Evolutionary conservation across 345 rosid genomes (phyloP), one percentile per base, ranked within the genome.

Genomic region (Ceriops zippeliana): DNA sequence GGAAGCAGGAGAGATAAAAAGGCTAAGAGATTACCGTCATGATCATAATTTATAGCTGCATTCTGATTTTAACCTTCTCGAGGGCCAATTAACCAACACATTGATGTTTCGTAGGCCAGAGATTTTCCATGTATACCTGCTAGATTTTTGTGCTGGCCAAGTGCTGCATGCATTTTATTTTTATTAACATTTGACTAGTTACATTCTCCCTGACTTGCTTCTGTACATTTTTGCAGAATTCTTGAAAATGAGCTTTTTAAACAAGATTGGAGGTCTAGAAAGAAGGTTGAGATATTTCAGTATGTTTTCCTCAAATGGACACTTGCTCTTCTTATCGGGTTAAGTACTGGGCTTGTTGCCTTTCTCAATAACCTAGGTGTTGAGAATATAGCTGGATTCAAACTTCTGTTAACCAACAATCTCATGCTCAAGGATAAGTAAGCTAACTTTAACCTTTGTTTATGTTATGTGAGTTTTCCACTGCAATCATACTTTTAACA

Each of bases 241-340:
- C 54, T 85, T 11, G 98, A 93, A 81, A 93, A 93, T 72, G 96
- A 80, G 67, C 83, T 90, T 51, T 87, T 93, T 77, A 89, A 87
- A 78, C 98, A 93, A 61, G 96, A 93, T 62, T 90, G 97, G 98
- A 86, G 98, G 77, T 74, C 98, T 24, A 84, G 96, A 70, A 85
- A 54, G 75, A 89, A 84, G 83, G 74, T 73, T 19, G 87, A 93
- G 89, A 93, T 89, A 73, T 89, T 66, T 71, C 97, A 89, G 68
- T 93, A 93, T 67, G 72, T 90, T 22, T 62, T 84, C 65, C 87
- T 90, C 57, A 93, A 93, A 78, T 90, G 98, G 97, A 81, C 90
- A 5, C 89, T 93, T 71, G 92, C 96, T 10, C 88, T 87, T 58
- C 90, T 90, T 13, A 86, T 93, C 17, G 98, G 98, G 42, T 61